These are phyloP conservation scores for Aspergillus tubingensis DNA, from an alignment of 2,329 filamentous ascomycete genomes.

Conservation along the genomic window DNA sequence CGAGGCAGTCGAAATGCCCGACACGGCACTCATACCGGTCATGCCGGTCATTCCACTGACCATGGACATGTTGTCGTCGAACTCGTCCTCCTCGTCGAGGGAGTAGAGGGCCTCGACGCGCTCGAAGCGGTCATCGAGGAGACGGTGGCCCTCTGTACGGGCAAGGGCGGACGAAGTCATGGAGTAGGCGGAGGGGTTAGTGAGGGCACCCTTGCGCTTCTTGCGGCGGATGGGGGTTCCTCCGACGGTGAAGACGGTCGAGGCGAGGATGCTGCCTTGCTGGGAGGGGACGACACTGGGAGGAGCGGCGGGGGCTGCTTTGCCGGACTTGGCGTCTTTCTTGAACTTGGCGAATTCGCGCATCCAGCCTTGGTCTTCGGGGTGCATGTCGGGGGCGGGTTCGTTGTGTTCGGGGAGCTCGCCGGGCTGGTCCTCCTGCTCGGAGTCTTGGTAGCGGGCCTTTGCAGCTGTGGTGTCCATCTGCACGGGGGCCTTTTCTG, in stretches of 20 bases:
- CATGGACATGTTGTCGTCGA: conserved; percentile 55
- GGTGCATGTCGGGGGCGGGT: conserved; percentile 48
- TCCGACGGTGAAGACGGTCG: conserved; percentile 59
- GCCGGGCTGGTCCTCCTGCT: conserved; percentile 26
- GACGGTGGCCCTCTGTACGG: conserved; percentile 80
- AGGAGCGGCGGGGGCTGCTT: conserved; percentile 39
- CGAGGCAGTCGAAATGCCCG: conserved; percentile 50
- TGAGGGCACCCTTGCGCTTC: conserved; percentile 93
- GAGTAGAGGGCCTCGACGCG: conserved; percentile 80
- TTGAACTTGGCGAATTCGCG: conserved; percentile 94
- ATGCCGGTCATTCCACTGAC: conserved; percentile 51
- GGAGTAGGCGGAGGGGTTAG: conserved; percentile 81
- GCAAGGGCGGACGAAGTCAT: conserved; percentile 89
- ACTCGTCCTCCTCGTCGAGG: conserved; percentile 58
- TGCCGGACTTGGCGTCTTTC: conserved; percentile 60
- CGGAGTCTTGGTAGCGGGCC: neutral
- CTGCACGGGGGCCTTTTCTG: conserved; percentile 68
- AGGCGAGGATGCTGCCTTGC: conserved; percentile 46
- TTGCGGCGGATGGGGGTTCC: conserved; percentile 69
- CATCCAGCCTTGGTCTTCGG: conserved; percentile 81
- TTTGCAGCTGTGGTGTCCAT: conserved; percentile 29
- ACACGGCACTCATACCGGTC: conserved; percentile 63
- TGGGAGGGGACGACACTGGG: conserved; percentile 42
- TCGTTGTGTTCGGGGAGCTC: conserved; percentile 41
- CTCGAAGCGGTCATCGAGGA: conserved; percentile 90